phyloP scores from a whole-genome alignment of 75 land plant genomes.

The Picea glauca region DNA sequence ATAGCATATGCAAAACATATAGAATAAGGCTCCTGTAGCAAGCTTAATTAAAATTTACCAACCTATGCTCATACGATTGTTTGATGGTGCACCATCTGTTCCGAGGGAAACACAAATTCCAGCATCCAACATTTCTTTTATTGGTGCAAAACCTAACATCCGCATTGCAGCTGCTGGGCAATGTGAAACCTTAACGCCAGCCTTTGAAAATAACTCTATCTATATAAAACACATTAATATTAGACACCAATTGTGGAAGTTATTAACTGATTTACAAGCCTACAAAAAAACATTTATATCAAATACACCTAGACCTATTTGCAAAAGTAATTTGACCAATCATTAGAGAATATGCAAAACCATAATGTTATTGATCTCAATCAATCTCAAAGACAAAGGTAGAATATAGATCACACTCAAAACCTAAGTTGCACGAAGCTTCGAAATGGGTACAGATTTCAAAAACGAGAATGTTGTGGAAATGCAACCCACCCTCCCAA shows the following conservation, averaged over 20 bases:
- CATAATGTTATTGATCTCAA: not conserved
- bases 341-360: conserved; percentile 1
- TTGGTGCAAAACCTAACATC: conserved; percentile 94
- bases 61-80: conserved; percentile 98
- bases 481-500: too few relatives aligned
- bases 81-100: conserved; percentile 98
- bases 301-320: not conserved
- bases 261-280: not conserved
- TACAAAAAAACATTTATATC: not conserved
- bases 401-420: not conserved
- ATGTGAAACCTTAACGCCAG: conserved; percentile 89
- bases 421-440: not conserved
- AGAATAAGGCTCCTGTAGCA: not conserved
- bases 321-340: not conserved
- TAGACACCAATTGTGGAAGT: not conserved
- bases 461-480: too few relatives aligned
- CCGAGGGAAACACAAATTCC: conserved; percentile 95
- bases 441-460: too few relatives aligned
- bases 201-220: conserved; percentile 70
- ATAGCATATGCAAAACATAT: not conserved
- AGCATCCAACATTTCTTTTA: conserved; percentile 73
- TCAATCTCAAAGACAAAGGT: not conserved
- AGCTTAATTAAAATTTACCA: conserved; percentile 5
- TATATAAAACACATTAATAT: conserved; percentile 12
- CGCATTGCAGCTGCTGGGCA: conserved; percentile 99